Evolutionary conservation across 2,329 filamentous ascomycete species (phyloP).

Genomic region (Colletotrichum gloeosporioides): DNA sequence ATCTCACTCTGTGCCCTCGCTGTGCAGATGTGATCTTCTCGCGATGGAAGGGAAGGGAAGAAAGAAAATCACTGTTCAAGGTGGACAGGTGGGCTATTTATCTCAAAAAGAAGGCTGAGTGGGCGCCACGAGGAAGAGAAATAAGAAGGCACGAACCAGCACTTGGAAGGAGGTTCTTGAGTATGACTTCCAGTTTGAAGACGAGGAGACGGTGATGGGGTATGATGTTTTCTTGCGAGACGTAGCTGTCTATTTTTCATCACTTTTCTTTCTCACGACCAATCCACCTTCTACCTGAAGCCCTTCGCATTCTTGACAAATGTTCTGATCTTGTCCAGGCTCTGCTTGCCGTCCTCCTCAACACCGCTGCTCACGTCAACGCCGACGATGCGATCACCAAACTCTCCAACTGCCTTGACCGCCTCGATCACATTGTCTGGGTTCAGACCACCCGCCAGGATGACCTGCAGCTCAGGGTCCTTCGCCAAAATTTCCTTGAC

Average conservation of each 20-base stretch:
- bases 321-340: conserved; percentile 76
- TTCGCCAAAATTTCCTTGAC: conserved; percentile 70
- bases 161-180: neutral
- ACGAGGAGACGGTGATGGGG: neutral
- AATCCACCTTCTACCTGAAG: conserved; percentile 45
- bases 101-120: neutral
- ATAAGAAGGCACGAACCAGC: neutral
- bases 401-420: conserved; percentile 66
- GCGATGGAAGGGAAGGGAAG: neutral
- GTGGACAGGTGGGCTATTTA: neutral
- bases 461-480: conserved; percentile 74
- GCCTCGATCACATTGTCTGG: conserved; percentile 77
- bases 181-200: neutral
- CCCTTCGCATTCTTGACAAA: conserved; percentile 81
- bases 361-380: conserved; percentile 97
- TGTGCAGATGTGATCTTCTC: neutral
- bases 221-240: neutral
- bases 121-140: neutral
- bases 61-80: neutral
- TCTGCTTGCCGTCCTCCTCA: conserved; percentile 82
- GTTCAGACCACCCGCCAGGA: conserved; percentile 86
- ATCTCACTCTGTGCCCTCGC: neutral
- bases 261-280: neutral
- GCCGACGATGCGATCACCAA: conserved; percentile 69
- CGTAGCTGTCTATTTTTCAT: neutral